phyloP scores from a whole-genome alignment of 2,329 filamentous ascomycete genomes.

The Aspergillus sp. region DNA sequence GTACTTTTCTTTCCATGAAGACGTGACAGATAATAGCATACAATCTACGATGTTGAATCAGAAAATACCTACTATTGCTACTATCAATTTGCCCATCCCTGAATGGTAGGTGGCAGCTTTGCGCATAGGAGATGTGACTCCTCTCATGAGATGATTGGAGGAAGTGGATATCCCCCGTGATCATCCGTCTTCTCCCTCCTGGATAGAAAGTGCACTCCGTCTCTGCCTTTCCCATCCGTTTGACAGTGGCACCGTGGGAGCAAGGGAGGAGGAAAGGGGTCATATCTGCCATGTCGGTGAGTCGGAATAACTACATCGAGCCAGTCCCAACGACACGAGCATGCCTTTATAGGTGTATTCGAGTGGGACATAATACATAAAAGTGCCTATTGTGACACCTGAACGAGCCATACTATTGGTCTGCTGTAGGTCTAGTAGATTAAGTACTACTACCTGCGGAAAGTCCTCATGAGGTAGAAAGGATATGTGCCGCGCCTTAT shows the following conservation, averaged over 20 bases:
- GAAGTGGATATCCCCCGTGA: background rate
- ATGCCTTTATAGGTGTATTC: background rate
- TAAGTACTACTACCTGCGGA: background rate
- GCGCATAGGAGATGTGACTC: slow-evolving; percentile 12
- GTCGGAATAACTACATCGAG: slow-evolving; percentile 3
- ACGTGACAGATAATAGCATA: background rate
- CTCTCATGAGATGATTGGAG: slow-evolving; percentile 1
- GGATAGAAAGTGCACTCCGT: background rate
- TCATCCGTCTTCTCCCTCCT: background rate
- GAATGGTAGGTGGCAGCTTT: slow-evolving; percentile 3
- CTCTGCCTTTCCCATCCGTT: background rate
- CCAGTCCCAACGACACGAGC: background rate
- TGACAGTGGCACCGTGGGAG: background rate
- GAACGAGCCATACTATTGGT: background rate
- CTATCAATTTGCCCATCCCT: background rate
- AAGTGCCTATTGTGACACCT: background rate
- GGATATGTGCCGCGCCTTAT: background rate
- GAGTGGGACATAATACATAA: background rate
- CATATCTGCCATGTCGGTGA: background rate
- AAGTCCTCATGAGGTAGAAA: background rate
- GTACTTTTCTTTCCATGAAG: background rate
- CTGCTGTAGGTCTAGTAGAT: background rate
- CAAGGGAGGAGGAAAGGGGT: slow-evolving; percentile 1
- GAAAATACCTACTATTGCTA: background rate
- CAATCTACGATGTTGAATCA: background rate